Evolutionary conservation across 345 rosid species (phyloP), one percentile per base, ranked within the genome.

Genomic region (Cardiospermum halicacabum): DNA sequence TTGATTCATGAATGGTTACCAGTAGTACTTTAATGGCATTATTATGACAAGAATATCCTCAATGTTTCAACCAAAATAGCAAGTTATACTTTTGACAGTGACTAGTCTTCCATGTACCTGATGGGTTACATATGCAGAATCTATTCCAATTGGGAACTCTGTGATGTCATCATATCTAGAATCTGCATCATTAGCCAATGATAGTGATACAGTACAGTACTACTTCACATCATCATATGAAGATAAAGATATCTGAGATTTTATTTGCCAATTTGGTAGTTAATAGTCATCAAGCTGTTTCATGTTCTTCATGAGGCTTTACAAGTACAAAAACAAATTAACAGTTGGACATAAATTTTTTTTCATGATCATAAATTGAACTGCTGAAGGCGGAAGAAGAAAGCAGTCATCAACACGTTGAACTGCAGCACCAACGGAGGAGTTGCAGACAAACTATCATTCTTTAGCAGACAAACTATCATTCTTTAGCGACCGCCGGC

Each of bases 401-500:
- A 60, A 49, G 59, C 66, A 64, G 61, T 31, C 37, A 15, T 43
- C 48, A 56, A 57, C 11, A 53, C 3, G 54, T 36, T 66, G 60
- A 70, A 43, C 37, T 64, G 42, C 40, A 40, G 5, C 7, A 32
- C 22, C 34, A 21, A 21, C 9, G 11, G 12, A 11, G 4, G 16
- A 13, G 48, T 32, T 13, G 56, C 32, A 37, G 19, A 68, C 34
- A 58, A 43, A n/a, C n/a, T n/a, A n/a, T n/a, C n/a, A n/a, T n/a
- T n/a, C n/a, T n/a, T 25, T 59, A 5, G 56, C 55, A 53, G 59
- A 31, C 6, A 30, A 64, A 45, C 69, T 84, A 64, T 87, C 74
- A 81, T 81, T 83, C 88, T 54, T 81, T 61, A 53, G 73, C 87
- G 47, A 72, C 53, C 51, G 77, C 87, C 4, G 70, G 69, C 56